Evolutionary conservation across 495 filamentous ascomycete genomes (phyloP).

Genomic region (Daldinia concentrica): DNA sequence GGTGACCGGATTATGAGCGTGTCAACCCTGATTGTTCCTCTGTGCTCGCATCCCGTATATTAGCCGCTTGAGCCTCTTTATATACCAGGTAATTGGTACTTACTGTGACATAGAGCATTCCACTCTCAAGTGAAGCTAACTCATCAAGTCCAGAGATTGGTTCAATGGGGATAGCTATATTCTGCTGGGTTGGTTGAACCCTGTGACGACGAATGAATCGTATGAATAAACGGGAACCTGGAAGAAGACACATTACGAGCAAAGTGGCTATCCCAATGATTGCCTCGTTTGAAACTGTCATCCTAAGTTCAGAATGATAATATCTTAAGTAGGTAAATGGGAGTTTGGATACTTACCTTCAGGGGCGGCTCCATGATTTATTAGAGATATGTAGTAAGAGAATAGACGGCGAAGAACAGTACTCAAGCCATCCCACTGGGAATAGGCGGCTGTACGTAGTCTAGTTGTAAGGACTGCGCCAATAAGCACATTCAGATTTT

Average conservation of each 20-base stretch:
- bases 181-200: neutral
- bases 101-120: neutral
- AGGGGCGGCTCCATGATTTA: neutral
- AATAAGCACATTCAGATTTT: neutral
- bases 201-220: neutral
- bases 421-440: neutral
- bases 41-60: neutral
- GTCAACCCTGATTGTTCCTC: neutral
- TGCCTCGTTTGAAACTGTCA: neutral
- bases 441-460: neutral
- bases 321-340: neutral
- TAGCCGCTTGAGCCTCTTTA: neutral
- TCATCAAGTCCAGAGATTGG: neutral
- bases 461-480: neutral
- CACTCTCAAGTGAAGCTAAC: neutral
- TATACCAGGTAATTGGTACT: neutral
- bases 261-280: neutral
- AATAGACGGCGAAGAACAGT: neutral
- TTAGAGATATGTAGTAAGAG: no score
- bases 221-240: neutral
- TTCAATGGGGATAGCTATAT: neutral
- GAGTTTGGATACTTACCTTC: neutral
- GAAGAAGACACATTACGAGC: neutral
- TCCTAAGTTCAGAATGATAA: neutral
- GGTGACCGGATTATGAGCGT: neutral